Evolutionary conservation across 768 basidiomycete genomes (phyloP), one percentile per base, ranked within the genome.

Genomic region (Scleroderma citrinum): DNA sequence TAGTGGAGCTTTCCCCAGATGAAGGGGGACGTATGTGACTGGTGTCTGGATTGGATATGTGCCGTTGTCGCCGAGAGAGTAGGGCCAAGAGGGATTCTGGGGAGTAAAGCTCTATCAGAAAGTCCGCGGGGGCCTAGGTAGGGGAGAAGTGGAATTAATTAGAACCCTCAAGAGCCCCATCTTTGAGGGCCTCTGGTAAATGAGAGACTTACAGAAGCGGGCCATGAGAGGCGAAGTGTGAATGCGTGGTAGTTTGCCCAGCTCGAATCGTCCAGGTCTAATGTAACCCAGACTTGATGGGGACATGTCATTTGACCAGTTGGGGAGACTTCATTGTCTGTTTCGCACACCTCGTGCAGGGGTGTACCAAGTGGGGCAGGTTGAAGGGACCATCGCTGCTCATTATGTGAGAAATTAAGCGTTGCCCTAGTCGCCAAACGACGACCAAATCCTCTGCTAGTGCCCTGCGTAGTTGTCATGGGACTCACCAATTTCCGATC

Each of bases 171-270:
- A 41, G 50, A 51, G 24, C 11, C 30, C 31, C 24, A 19, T 7
- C 19, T 26, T 26, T 20, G 20, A 5, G 20, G 20, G 39, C 21
- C 17, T 35, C 48, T 39, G 36, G 12, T 19, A 59, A 23, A 50
- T 16, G 51, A 42, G 6, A 23, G 29, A 72, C 78, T 56, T 56
- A 81, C 80, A 16, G 70, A 76, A 46, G 79, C 79, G 41, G 78
- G 71, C 77, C 77, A 81, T 24, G 80, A 81, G 11, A 76, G 41
- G 37, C 79, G 70, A 34, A 81, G 65, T 2, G 80, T 78, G 53
- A 77, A 80, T 21, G 71, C 70, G 31, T 63, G 50, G 57, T 73
- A 71, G 5, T 60, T 49, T 7, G 48, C 59, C 77, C 79, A 80
- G 23, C 47, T 55, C 14, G 56, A 53, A 50, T 61, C 62, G 51